Evolutionary conservation across 2,329 filamentous ascomycete species (phyloP), one percentile per base, ranked within the genome.

Genomic region (Chaetomium strumarium): DNA sequence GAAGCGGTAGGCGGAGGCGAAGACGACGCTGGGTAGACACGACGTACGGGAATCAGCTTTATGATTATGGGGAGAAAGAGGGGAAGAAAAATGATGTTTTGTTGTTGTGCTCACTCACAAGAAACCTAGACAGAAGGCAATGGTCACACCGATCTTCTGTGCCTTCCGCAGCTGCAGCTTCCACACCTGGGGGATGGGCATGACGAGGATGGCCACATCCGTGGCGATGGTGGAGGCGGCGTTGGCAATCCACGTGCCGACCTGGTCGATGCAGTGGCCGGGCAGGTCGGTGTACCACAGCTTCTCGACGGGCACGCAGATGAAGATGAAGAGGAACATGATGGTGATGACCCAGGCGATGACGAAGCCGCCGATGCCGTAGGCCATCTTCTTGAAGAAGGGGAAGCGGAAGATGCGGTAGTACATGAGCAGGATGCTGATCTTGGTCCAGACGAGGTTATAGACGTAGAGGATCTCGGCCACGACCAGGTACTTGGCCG

Each of bases 1-100:
- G 50, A 73, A 74, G 52, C 74, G 73, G 62, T 77, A 77, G 6
- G 69, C 69, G 1, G 74, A 76, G 14, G 74, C 70, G 55, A 75
- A 75, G 24, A 76, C 64, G 46, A 77, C 75, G 52, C 70, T 74
- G 48, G 14, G 34, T n/a, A 5, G 19, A 46, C n/a, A n/a, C 8
- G 36, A 20, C 24, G 55, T 20, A n/a, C n/a, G n/a, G n/a, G 6
- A 29, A 7, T 9, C n/a, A 46, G 31, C 12, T 13, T 2, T 34
- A 38, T 33, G 14, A 53, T 39, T 6, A 11, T 49, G 36, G 4
- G 10, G 45, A 34, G 19, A 33, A 19, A n/a, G 3, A 19, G 14
- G 10, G 14, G n/a, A 11, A 14, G 19, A n/a, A 4, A 11, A 53
- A 33, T 17, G 36, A 34, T 10, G 33, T 34, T 12, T 11, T 11